Conservation (phyloP, 1,284 basidiomycete genomes). For the Moesziomyces sp. region DNA sequence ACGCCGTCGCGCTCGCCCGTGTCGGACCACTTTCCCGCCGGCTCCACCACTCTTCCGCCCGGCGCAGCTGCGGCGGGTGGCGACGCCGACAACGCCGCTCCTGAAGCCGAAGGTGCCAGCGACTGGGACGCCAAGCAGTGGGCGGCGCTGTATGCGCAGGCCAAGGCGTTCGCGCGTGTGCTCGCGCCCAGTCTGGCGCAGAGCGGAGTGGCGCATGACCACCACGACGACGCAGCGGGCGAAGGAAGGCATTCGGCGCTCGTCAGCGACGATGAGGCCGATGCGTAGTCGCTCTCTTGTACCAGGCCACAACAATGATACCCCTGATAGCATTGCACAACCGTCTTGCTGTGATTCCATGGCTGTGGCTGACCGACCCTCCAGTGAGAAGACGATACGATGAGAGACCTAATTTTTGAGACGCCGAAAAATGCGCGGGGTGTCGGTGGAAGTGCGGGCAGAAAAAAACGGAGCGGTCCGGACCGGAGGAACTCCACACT, state of each 20-base stretch:
- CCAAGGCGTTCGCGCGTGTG: conserved; percentile 36
- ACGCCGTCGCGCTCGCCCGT: conserved; percentile 33
- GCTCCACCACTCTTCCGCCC: background rate
- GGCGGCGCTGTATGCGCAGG: conserved; percentile 33
- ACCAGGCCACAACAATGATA: conserved; percentile 11
- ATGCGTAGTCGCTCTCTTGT: background rate
- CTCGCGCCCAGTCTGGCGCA: conserved; percentile 35
- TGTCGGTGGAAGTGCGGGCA: too few species aligned
- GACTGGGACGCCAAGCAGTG: conserved; percentile 26
- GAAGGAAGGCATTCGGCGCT: conserved; percentile 14
- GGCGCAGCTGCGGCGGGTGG: background rate
- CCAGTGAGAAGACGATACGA: too few species aligned
- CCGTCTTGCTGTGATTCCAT: too few species aligned
- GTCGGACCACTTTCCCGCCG: conserved; percentile 28
- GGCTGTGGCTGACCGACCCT: too few species aligned
- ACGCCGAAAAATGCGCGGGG: too few species aligned
- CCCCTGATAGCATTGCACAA: background rate
- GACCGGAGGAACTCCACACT: too few species aligned
- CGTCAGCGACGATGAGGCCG: conserved; percentile 34
- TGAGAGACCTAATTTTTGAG: too few species aligned
- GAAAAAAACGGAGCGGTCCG: too few species aligned
- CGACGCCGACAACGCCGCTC: background rate
- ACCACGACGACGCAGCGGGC: conserved; percentile 5
- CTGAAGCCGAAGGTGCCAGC: background rate
- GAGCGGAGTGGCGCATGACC: conserved; percentile 30